A percentile compares a stretch with the other conserved stretches of the same genome.
These are phyloP conservation scores for Lactarius hengduanensis DNA, from an alignment of 768 basidiomycete genomes.

Conservation along the genomic window DNA sequence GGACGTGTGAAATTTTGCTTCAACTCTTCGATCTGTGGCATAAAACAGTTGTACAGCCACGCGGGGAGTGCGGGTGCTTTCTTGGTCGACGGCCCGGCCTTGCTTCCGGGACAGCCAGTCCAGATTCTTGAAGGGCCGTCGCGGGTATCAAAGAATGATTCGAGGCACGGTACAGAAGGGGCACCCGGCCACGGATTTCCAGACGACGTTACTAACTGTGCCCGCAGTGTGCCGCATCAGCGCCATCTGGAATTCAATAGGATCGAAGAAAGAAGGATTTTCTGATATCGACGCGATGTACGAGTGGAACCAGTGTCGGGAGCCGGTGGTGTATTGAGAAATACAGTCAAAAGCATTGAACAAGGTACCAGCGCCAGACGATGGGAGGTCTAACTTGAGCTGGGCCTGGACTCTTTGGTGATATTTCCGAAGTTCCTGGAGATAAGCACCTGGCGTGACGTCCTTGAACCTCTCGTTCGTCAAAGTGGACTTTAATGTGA, in stretches of 20 bases:
- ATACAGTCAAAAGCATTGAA: not conserved
- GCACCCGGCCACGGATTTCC: not conserved
- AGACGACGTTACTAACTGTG: not conserved
- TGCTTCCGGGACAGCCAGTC: not conserved
- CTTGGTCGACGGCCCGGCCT: not conserved
- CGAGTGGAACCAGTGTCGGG: not conserved
- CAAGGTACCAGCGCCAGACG: not conserved
- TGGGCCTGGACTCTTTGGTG: not conserved
- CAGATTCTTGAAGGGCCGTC: not conserved
- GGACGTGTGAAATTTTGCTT: not conserved
- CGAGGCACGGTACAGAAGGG: not conserved
- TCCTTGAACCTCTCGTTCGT: not conserved
- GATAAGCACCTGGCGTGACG: not conserved
- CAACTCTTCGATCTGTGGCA: not conserved
- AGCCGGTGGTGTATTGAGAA: not conserved
- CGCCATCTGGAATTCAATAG: not conserved
- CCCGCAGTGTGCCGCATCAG: not conserved
- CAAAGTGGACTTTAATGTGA: not conserved
- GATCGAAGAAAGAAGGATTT: constrained; percentile 1
- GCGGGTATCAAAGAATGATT: not conserved
- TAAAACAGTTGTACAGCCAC: not conserved
- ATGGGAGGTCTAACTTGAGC: not conserved
- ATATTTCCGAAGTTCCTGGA: constrained; percentile 12
- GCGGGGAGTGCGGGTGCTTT: not conserved
- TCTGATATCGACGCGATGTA: not conserved